Percentiles rank a stretch among this genome's conserved stretches.
These are phyloP conservation scores for Mycosphaerella arachidis DNA, from an alignment of 2,329 filamentous ascomycete genomes.

Conservation along the genomic window DNA sequence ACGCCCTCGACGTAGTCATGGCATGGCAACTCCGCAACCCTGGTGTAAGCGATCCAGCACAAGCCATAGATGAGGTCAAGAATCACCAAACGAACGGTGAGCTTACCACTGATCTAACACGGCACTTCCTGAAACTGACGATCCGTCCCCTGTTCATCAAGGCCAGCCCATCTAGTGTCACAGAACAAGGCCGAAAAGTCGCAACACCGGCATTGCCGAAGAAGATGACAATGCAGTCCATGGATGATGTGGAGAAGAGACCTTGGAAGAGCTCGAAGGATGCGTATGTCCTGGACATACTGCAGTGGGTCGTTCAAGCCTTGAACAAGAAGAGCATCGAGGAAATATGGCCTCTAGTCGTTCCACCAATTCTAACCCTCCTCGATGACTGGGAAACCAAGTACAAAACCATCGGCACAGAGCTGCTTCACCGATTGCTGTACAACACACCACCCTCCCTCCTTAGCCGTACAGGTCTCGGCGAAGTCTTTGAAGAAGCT, in stretches of 20 bases:
- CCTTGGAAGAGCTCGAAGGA: constrained; percentile 57
- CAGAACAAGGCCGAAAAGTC: constrained; percentile 54
- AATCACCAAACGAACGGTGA: constrained; percentile 40
- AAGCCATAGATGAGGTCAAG: constrained; percentile 45
- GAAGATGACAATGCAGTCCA: constrained; percentile 31
- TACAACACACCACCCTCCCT: constrained; percentile 49
- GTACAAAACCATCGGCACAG: constrained; percentile 55
- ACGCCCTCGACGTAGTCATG: constrained; percentile 72
- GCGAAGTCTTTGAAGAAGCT: constrained; percentile 63
- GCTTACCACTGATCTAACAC: constrained; percentile 46
- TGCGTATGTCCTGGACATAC: constrained; percentile 51
- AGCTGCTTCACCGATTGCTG: constrained; percentile 54
- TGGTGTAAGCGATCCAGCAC: constrained; percentile 52
- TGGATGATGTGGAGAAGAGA: constrained; percentile 44
- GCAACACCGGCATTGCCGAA: constrained; percentile 41
- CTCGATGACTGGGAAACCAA: constrained; percentile 57
- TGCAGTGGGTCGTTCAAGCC: constrained; percentile 57
- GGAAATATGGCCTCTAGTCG: constrained; percentile 62
- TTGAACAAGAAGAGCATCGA: constrained; percentile 50
- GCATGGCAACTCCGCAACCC: constrained; percentile 87
- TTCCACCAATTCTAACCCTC: constrained; percentile 65
- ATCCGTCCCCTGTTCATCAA: constrained; percentile 64
- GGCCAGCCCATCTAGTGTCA: constrained; percentile 51
- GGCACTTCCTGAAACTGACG: constrained; percentile 57
- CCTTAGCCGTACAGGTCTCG: constrained; percentile 60